phyloP scores from a whole-genome alignment of 176 grass and related monocot genomes.

The Carex scoparia region DNA sequence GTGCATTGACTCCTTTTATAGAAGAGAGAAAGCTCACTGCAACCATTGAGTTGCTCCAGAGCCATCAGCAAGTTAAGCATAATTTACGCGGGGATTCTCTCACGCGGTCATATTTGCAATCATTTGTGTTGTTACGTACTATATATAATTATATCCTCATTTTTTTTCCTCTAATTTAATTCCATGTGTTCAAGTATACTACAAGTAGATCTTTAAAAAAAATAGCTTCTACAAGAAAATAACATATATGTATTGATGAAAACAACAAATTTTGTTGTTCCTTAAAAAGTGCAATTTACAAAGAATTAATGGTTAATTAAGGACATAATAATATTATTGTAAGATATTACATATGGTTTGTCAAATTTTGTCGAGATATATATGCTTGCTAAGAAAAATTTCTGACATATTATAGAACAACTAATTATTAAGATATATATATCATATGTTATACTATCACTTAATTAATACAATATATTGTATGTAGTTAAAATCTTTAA shows the following conservation, averaged over 20 bases:
- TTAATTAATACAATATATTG: not conserved
- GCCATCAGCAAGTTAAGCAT: not conserved
- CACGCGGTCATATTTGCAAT: no score
- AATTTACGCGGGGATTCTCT: not conserved
- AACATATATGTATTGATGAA: not conserved
- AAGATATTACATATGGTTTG: not conserved
- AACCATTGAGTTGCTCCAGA: not conserved
- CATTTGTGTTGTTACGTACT: not conserved
- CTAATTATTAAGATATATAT: no score
- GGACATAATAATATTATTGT: not conserved
- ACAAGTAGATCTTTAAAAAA: no score
- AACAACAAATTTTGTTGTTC: not conserved
- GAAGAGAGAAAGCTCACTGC: not conserved
- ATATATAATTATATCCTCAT: not conserved
- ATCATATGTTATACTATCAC: no score
- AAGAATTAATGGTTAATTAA: not conserved
- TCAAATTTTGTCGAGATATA: not conserved
- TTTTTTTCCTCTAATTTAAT: not conserved
- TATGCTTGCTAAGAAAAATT: not conserved
- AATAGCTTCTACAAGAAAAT: not conserved
- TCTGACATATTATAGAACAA: no score
- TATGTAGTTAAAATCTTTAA: not conserved
- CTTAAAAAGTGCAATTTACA: no score
- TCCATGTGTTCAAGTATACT: no score
- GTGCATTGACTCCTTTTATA: slow-evolving; percentile 9